phyloP scores from a whole-genome alignment of 2,329 filamentous ascomycete genomes.

The Pestalotiopsis sp. region DNA sequence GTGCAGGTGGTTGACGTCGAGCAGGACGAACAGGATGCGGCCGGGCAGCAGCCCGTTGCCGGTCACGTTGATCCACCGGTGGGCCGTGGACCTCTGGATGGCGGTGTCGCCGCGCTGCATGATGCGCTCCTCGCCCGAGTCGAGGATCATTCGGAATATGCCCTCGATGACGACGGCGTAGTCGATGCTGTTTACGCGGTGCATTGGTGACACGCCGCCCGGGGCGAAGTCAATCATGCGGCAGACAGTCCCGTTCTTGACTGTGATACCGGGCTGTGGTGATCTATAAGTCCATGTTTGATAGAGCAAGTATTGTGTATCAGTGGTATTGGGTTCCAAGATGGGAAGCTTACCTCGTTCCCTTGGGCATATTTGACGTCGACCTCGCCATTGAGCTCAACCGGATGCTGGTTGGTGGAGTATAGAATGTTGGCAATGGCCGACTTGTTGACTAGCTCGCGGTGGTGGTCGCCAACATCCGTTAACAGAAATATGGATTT shows the following conservation, averaged over 20 bases:
- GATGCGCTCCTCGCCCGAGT: conserved; percentile 23
- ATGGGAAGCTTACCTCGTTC: neutral
- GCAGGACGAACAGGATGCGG: conserved; percentile 17
- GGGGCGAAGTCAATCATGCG: conserved; percentile 26
- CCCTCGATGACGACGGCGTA: conserved; percentile 24
- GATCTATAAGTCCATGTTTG: neutral
- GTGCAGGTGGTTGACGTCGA: conserved; percentile 13
- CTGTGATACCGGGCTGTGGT: neutral
- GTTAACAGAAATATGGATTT: conserved; percentile 27
- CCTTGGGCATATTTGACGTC: conserved; percentile 23
- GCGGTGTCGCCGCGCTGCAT: conserved; percentile 20
- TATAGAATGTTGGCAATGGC: conserved; percentile 31
- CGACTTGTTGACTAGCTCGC: conserved; percentile 23
- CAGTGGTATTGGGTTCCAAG: too few relatives aligned
- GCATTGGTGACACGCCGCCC: conserved; percentile 14
- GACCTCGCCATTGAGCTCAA: conserved; percentile 24
- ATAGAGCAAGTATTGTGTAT: conserved; percentile 1
- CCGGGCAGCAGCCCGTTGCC: conserved; percentile 17
- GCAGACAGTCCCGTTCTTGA: conserved; percentile 14
- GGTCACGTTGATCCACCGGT: conserved; percentile 20
- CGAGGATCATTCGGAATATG: conserved; percentile 18
- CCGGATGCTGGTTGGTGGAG: conserved; percentile 26
- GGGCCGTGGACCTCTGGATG: conserved; percentile 15
- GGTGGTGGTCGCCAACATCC: conserved; percentile 31
- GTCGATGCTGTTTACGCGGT: conserved; percentile 19